Percentiles rank a stretch among this genome's conserved stretches.
Evolutionary conservation across 306 rosid species (phyloP).

Genomic region (Quercus mongolica): DNA sequence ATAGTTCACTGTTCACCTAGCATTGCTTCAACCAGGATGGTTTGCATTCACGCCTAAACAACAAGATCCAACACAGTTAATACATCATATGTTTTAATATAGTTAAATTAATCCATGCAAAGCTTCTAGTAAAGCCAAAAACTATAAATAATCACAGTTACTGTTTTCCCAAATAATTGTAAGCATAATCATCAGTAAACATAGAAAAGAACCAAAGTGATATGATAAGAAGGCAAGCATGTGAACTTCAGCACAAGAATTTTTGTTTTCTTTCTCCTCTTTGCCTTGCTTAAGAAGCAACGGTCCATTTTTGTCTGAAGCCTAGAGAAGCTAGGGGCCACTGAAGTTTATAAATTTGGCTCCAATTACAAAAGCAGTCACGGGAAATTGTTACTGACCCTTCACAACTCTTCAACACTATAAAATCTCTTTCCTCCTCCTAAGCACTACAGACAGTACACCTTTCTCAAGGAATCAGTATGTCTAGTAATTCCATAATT

Average conservation of each 20-base stretch:
- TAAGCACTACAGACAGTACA: not conserved
- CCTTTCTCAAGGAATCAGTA: constrained; percentile 11
- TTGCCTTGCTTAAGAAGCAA: constrained; percentile 27
- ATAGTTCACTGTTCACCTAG: not conserved
- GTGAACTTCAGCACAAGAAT: not conserved
- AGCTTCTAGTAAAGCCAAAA: not conserved
- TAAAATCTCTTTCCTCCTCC: constrained; percentile 13
- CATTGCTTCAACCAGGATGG: no score
- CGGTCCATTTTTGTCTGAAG: constrained; percentile 23
- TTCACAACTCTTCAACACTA: constrained; percentile 14
- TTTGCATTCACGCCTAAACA: not conserved
- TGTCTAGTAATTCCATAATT: constrained; percentile 20
- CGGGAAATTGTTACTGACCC: constrained; percentile 54
- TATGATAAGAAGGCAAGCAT: constrained; percentile 6
- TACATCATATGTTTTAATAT: not conserved
- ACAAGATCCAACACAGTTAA: not conserved
- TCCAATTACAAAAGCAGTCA: constrained; percentile 24
- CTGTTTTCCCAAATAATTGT: not conserved
- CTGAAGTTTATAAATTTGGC: constrained; percentile 34
- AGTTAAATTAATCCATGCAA: not conserved
- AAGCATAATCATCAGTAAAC: constrained; percentile 10
- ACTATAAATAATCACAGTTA: not conserved
- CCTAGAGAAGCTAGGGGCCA: constrained; percentile 28
- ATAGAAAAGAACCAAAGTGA: constrained; percentile 23
- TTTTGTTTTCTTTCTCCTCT: constrained; percentile 6